Percentiles rank a stretch among this genome's conserved stretches.
Conservation (phyloP, 208 protist species). For the Plasmodiophora brassicae region DNA sequence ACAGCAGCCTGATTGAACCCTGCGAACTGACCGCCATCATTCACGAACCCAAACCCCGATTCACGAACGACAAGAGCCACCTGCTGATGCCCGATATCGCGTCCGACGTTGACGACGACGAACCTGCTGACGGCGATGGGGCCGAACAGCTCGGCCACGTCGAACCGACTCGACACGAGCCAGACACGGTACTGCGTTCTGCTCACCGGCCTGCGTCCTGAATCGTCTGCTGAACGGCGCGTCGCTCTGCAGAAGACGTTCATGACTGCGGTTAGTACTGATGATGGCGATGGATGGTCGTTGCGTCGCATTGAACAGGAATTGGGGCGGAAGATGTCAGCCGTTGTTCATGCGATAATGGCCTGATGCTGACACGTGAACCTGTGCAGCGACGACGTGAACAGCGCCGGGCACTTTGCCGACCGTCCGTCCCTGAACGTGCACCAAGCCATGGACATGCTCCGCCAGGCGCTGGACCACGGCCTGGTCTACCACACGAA, state of each 20-base stretch:
- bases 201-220: no score
- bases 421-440: background rate
- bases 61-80: background rate
- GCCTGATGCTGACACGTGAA: background rate
- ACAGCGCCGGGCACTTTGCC: background rate
- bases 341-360: background rate
- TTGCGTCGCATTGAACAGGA: background rate
- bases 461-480: background rate
- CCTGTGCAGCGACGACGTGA: background rate
- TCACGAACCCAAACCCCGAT: background rate
- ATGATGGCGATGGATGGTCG: background rate
- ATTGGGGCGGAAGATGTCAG: background rate
- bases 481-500: background rate
- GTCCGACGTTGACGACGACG: background rate
- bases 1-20: background rate
- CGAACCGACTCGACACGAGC: background rate
- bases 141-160: background rate
- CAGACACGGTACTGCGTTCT: no score
- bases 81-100: background rate
- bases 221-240: background rate
- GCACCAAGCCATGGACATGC: background rate
- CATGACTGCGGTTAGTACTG: background rate
- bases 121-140: background rate
- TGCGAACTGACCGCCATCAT: background rate
- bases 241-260: background rate